Conservation (phyloP, 768 basidiomycete genomes). For the Clitopilus hobsonii region DNA sequence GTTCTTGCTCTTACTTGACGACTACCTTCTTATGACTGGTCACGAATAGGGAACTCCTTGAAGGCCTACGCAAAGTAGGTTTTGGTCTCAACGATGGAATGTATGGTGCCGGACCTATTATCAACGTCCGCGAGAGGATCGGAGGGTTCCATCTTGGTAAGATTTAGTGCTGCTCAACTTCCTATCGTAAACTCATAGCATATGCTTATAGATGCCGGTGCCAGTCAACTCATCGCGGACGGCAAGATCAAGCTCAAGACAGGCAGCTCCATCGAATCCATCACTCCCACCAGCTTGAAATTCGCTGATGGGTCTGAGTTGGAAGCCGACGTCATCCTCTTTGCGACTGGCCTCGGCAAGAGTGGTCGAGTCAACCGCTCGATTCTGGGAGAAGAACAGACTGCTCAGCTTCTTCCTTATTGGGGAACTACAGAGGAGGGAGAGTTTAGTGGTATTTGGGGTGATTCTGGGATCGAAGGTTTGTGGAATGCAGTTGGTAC, state of each 20-base stretch:
- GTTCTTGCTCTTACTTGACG: constrained; percentile 6
- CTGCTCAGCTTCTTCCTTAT: too few species aligned
- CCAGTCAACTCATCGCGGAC: constrained; percentile 51
- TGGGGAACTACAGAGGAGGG: too few species aligned
- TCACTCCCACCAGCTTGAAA: constrained; percentile 34
- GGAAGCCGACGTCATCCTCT: constrained; percentile 43
- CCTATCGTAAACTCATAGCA: not conserved
- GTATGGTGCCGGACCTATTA: constrained; percentile 47
- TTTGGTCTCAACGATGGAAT: constrained; percentile 51
- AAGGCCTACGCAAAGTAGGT: constrained; percentile 51
- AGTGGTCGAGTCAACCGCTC: too few species aligned
- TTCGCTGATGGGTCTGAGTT: constrained; percentile 43
- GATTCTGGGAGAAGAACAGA: too few species aligned
- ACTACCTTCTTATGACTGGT: not conserved
- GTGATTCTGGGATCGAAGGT: too few species aligned
- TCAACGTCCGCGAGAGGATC: constrained; percentile 40
- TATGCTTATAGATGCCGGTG: constrained; percentile 41
- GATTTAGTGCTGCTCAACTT: constrained; percentile 2
- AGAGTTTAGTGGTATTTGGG: too few species aligned
- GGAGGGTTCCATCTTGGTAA: constrained; percentile 70
- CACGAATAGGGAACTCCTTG: constrained; percentile 38
- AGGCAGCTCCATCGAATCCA: constrained; percentile 38
- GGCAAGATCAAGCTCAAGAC: constrained; percentile 70
- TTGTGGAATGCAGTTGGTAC: too few species aligned
- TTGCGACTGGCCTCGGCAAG: constrained; percentile 52